Percentiles rank a stretch among this genome's conserved stretches.
Evolutionary conservation across 192 early-diverging fungal genomes (phyloP).

Genomic region (Gonapodya sp.): DNA sequence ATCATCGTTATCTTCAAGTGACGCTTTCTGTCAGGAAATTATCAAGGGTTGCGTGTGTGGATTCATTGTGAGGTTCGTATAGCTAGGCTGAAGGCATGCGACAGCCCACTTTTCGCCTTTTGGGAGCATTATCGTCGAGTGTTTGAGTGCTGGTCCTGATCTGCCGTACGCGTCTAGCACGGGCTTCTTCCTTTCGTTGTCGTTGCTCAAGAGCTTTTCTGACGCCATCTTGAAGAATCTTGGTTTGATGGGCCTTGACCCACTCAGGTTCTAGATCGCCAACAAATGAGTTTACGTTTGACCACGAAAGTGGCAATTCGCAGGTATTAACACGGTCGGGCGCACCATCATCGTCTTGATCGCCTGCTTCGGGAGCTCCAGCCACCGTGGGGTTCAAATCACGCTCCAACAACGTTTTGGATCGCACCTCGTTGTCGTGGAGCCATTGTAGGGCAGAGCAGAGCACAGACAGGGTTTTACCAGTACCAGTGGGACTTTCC

Average conservation of each 20-base stretch:
- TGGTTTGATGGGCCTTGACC: not conserved
- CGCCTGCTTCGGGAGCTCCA: not conserved
- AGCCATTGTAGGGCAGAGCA: conserved; percentile 82
- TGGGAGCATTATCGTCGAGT: too few relatives aligned
- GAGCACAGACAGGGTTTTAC: conserved; percentile 81
- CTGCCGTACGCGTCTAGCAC: not conserved
- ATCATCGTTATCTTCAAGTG: too few relatives aligned
- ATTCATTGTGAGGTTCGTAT: too few relatives aligned
- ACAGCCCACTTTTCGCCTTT: too few relatives aligned
- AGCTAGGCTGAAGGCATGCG: too few relatives aligned
- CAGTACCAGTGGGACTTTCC: conserved; percentile 89
- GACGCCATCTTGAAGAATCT: not conserved
- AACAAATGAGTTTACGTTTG: too few relatives aligned
- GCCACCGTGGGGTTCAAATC: not conserved
- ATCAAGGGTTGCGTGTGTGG: too few relatives aligned
- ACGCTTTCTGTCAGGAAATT: too few relatives aligned
- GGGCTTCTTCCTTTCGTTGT: not conserved
- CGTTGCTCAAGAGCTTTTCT: not conserved
- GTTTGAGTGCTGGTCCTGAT: not conserved
- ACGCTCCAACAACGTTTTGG: not conserved
- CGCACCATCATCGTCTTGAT: not conserved
- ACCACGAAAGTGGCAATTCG: too few relatives aligned
- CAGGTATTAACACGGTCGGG: too few relatives aligned
- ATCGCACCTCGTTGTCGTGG: conserved; percentile 25
- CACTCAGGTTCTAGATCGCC: not conserved